phyloP scores from a whole-genome alignment of 2,329 filamentous ascomycete species.

The Nigrospora oryzae region DNA sequence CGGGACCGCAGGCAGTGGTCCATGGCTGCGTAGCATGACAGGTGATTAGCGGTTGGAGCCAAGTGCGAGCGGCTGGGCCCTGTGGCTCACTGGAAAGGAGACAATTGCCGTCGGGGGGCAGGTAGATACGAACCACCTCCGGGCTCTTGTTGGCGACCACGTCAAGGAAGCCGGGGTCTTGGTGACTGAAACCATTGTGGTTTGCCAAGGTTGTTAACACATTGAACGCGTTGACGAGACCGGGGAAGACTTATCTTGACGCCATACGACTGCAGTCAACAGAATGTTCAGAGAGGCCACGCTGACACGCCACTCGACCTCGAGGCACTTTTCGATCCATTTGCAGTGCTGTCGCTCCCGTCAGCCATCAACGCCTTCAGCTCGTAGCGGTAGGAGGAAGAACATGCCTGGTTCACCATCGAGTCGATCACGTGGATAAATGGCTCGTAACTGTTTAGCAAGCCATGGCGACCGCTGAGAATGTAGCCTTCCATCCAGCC shows the following conservation, averaged over 20 bases:
- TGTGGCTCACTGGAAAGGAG: conserved; percentile 44
- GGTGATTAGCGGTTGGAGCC: background rate
- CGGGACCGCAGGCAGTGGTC: conserved; percentile 65
- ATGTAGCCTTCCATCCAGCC: conserved; percentile 77
- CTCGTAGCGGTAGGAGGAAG: background rate
- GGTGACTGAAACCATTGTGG: conserved; percentile 77
- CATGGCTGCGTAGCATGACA: conserved; percentile 37
- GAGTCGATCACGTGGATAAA: conserved; percentile 79
- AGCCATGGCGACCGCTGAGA: conserved; percentile 64
- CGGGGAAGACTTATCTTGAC: conserved; percentile 40
- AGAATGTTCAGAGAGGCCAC: conserved; percentile 73
- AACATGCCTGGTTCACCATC: conserved; percentile 65
- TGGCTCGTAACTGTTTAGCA: conserved; percentile 75
- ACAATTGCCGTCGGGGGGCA: conserved; percentile 73
- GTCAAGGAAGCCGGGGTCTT: conserved; percentile 73
- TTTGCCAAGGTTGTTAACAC: conserved; percentile 19
- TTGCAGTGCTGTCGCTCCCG: conserved; percentile 56
- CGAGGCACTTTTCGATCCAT: conserved; percentile 75
- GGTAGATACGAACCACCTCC: conserved; percentile 72
- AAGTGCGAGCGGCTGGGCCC: background rate
- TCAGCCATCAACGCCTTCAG: conserved; percentile 6
- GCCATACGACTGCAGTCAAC: conserved; percentile 70
- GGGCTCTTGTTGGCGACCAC: conserved; percentile 74
- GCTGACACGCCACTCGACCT: conserved; percentile 68
- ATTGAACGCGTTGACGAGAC: no score